These are phyloP conservation scores for Mortierella hygrophila DNA, from an alignment of 192 early-diverging fungal species.

Conservation along the genomic window DNA sequence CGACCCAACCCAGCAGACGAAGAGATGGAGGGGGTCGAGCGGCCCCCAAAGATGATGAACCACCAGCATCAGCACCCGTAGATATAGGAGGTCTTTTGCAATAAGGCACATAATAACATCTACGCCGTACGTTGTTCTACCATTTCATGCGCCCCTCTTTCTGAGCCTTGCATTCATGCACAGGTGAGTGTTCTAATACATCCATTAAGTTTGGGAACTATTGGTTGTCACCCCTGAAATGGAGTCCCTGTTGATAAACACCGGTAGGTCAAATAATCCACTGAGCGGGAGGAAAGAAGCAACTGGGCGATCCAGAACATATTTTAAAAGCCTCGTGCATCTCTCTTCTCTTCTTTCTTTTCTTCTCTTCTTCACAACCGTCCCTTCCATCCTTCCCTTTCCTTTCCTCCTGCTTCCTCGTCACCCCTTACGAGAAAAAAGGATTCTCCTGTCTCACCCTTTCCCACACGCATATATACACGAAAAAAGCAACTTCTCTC, in stretches of 20 bases:
- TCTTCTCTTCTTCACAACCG: neutral
- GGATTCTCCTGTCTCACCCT: neutral
- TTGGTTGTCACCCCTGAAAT: neutral
- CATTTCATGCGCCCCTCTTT: neutral
- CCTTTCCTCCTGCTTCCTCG: neutral
- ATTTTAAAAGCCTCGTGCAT: neutral
- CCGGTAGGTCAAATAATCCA: neutral
- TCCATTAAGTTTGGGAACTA: no score
- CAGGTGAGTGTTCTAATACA: neutral
- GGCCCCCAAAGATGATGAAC: constrained; percentile 23
- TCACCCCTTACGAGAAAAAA: neutral
- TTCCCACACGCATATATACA: neutral
- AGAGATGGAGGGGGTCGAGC: constrained; percentile 34
- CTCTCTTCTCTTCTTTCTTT: neutral
- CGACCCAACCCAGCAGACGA: constrained; percentile 18
- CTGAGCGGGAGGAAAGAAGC: neutral
- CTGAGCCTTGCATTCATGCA: neutral
- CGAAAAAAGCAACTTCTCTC: neutral
- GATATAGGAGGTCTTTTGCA: neutral
- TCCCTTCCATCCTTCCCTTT: neutral
- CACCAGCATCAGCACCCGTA: constrained; percentile 8
- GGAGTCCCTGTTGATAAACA: neutral
- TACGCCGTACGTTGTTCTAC: neutral
- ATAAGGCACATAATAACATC: neutral
- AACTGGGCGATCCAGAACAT: neutral